Conservation (phyloP, 805 yeast genomes). For the Brettanomyces anomalus region DNA sequence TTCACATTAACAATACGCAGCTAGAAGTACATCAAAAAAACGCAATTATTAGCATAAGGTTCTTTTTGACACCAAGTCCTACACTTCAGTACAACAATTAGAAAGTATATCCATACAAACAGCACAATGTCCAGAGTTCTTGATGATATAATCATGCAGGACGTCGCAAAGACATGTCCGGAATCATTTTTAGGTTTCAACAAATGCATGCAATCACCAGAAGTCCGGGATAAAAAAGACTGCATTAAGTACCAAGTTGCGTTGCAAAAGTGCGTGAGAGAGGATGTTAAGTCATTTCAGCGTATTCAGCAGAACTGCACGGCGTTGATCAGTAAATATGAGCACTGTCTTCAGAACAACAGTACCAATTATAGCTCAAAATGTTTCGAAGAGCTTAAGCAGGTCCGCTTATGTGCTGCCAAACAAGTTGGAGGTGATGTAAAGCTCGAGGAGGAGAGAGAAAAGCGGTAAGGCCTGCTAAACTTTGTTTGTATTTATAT, state of each 20-base stretch:
- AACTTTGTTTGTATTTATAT: too few species aligned
- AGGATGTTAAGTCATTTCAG: conserved; percentile 60
- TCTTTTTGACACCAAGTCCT: too few species aligned
- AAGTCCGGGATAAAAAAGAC: conserved; percentile 33
- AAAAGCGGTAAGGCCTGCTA: not conserved
- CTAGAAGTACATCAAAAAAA: too few species aligned
- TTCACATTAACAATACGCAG: too few species aligned
- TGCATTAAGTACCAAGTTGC: conserved; percentile 50
- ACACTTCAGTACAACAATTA: too few species aligned
- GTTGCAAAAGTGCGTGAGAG: conserved; percentile 55
- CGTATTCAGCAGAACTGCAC: conserved; percentile 58
- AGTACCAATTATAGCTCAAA: conserved; percentile 32
- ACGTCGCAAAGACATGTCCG: conserved; percentile 71
- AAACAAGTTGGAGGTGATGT: conserved; percentile 9
- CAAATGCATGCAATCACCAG: conserved; percentile 54
- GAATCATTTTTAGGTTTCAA: conserved; percentile 64
- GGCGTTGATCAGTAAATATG: conserved; percentile 50
- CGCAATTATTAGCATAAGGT: too few species aligned
- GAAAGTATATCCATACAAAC: too few species aligned
- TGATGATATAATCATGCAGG: conserved; percentile 71
- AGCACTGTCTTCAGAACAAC: conserved; percentile 48
- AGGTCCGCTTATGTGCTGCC: conserved; percentile 49
- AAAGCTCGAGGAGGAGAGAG: not conserved
- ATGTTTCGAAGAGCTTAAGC: conserved; percentile 45
- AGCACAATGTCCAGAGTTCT: conserved; percentile 35